Evolutionary conservation across 148 eudicot species (phyloP).

Genomic region (Gaultheria prostrata): DNA sequence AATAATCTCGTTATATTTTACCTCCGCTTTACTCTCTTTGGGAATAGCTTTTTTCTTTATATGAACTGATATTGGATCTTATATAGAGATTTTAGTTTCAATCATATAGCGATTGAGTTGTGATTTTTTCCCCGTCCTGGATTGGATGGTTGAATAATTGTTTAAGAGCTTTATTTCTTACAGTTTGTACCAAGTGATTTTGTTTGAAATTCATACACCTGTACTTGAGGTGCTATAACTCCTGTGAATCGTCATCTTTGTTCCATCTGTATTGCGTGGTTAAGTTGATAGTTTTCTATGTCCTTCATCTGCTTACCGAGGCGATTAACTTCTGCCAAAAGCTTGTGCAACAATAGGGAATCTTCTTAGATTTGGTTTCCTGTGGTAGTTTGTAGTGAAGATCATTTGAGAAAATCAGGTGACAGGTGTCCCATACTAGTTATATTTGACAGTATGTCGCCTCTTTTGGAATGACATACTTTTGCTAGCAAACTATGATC

Average conservation of each 20-base stretch:
- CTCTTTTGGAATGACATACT: background rate
- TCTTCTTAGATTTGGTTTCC: background rate
- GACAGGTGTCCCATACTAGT: background rate
- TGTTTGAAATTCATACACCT: background rate
- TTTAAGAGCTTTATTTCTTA: background rate
- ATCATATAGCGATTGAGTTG: background rate
- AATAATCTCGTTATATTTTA: background rate
- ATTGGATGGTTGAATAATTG: background rate
- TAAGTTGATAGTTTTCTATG: background rate
- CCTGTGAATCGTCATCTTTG: background rate
- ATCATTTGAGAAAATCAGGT: background rate
- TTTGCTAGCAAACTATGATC: background rate
- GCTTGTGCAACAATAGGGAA: background rate
- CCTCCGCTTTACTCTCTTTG: background rate
- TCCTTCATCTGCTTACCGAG: background rate
- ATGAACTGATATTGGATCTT: background rate
- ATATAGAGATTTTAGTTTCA: background rate
- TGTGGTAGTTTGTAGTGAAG: background rate
- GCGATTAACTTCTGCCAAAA: background rate
- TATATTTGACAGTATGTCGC: background rate
- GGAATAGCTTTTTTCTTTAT: background rate
- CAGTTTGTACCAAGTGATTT: background rate
- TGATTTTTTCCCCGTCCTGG: background rate
- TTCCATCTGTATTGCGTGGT: background rate
- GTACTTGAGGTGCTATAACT: background rate